phyloP scores from a whole-genome alignment of 1,139 yeast species.

The Yamadazyma blattariae region DNA sequence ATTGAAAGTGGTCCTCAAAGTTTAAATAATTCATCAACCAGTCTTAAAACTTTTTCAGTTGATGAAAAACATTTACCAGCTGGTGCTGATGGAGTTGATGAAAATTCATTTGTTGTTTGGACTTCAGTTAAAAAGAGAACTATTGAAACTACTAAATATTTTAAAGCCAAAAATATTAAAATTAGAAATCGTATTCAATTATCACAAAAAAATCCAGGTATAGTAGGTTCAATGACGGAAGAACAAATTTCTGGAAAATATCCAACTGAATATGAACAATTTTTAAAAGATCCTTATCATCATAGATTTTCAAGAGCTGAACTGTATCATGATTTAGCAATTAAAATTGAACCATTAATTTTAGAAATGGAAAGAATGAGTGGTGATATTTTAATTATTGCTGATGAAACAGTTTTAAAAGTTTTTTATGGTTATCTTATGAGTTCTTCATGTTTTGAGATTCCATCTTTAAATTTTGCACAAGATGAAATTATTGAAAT shows the following conservation, averaged over 20 bases:
- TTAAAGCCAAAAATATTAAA: slow-evolving; percentile 56
- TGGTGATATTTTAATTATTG: slow-evolving; percentile 84
- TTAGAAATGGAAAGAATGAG: slow-evolving; percentile 90
- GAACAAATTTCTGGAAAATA: slow-evolving; percentile 56
- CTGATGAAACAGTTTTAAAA: slow-evolving; percentile 86
- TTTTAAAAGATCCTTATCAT: slow-evolving; percentile 80
- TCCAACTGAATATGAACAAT: slow-evolving; percentile 71
- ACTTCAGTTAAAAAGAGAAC: slow-evolving; percentile 88
- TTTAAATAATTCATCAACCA: slow-evolving; percentile 8
- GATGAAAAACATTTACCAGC: slow-evolving; percentile 43
- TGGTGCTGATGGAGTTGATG: slow-evolving; percentile 48
- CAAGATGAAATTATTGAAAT: slow-evolving; percentile 84
- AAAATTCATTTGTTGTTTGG: slow-evolving; percentile 74
- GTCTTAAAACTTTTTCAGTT: slow-evolving; percentile 19
- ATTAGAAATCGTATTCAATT: slow-evolving; percentile 77
- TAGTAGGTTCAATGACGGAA: slow-evolving; percentile 63
- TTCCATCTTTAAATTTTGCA: slow-evolving; percentile 75
- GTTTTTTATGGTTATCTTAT: slow-evolving; percentile 91
- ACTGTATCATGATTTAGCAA: slow-evolving; percentile 92
- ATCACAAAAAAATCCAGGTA: slow-evolving; percentile 90
- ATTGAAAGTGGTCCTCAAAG: no score
- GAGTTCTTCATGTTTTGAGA: slow-evolving; percentile 87
- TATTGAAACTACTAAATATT: slow-evolving; percentile 70
- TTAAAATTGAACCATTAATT: slow-evolving; percentile 88
- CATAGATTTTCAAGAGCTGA: slow-evolving; percentile 91